Evolutionary conservation across 345 rosid species (phyloP).

Genomic region (Hibiscus syriacus): DNA sequence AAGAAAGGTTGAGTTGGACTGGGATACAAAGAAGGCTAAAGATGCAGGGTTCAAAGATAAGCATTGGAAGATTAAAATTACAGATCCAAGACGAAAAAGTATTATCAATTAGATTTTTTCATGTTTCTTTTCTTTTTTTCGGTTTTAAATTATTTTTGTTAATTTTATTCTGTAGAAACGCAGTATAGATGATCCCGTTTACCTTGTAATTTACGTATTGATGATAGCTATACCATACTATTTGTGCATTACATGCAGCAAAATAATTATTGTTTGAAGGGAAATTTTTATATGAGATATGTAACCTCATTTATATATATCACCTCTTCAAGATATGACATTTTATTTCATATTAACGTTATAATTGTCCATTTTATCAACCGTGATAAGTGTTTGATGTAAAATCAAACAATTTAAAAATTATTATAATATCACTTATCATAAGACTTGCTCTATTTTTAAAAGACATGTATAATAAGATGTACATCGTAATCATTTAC

Average conservation of each 20-base stretch:
- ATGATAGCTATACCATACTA: background rate
- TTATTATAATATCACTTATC: too few relatives aligned
- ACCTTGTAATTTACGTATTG: constrained; percentile 22
- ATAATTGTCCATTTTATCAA: too few relatives aligned
- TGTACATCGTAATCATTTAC: too few relatives aligned
- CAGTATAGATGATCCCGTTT: background rate
- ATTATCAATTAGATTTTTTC: constrained; percentile 26
- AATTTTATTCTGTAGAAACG: background rate
- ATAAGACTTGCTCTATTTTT: too few relatives aligned
- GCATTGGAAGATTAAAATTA: constrained; percentile 75
- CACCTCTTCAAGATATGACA: too few relatives aligned
- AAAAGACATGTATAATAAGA: too few relatives aligned
- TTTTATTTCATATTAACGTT: too few relatives aligned
- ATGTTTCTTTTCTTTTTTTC: too few relatives aligned
- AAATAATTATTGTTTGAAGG: background rate
- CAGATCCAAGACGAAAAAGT: constrained; percentile 57
- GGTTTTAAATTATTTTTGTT: background rate
- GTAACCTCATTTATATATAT: too few relatives aligned
- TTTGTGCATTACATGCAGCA: background rate
- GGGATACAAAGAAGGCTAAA: constrained; percentile 60
- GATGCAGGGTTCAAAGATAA: constrained; percentile 35
- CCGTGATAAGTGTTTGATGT: too few relatives aligned
- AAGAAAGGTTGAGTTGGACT: constrained; percentile 64
- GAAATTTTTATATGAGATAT: too few relatives aligned
- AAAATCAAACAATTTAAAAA: too few relatives aligned